These are phyloP conservation scores for Microbotryum violaceum DNA, from an alignment of 1,284 basidiomycete genomes.

Conservation along the genomic window DNA sequence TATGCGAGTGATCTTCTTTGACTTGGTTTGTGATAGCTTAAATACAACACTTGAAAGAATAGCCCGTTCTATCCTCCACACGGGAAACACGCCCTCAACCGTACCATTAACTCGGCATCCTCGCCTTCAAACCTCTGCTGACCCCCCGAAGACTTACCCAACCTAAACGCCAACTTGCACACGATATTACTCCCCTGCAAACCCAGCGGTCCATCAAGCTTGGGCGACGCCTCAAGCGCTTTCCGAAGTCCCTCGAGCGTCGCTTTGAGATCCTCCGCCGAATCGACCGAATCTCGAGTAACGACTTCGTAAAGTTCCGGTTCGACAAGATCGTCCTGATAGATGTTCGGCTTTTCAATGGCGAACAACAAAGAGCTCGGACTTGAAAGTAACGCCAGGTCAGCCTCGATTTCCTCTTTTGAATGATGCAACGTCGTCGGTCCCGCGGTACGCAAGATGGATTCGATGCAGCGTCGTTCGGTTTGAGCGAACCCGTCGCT, in stretches of 20 bases:
- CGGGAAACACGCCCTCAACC: no score
- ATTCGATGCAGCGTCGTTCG: no score
- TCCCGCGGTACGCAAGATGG: background rate
- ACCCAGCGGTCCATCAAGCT: background rate
- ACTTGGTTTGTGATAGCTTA: no score
- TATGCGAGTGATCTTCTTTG: no score
- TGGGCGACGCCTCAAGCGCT: no score
- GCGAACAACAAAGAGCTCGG: slow-evolving; percentile 29
- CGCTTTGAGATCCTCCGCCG: background rate
- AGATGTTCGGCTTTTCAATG: slow-evolving; percentile 31
- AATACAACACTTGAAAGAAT: no score
- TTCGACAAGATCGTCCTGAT: slow-evolving; percentile 19
- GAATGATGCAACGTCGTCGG: background rate
- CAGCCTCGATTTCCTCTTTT: slow-evolving; percentile 7
- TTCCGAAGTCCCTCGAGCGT: no score
- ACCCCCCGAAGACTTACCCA: background rate
- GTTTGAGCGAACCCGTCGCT: background rate
- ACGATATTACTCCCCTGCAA: slow-evolving; percentile 2
- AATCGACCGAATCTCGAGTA: background rate
- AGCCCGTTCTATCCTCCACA: no score
- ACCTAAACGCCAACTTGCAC: slow-evolving; percentile 5
- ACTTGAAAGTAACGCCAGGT: slow-evolving; percentile 17
- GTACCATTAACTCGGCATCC: no score
- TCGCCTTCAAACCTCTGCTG: no score
- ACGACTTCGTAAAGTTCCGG: slow-evolving; percentile 1